Evolutionary conservation across 805 yeast genomes (phyloP).

Genomic region (Yarrowia keelungensis): DNA sequence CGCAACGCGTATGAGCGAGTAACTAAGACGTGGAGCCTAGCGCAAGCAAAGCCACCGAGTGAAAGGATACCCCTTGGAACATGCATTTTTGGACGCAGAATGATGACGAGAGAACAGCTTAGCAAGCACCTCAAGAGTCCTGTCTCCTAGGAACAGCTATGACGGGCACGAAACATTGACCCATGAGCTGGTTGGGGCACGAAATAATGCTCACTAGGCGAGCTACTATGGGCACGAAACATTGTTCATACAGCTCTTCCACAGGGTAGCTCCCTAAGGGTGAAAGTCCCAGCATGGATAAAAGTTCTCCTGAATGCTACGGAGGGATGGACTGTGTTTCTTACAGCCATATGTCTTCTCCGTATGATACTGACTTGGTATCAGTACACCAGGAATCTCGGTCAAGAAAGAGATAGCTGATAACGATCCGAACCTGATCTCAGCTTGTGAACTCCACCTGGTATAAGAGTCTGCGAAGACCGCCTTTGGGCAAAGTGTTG

Average conservation of each 20-base stretch:
- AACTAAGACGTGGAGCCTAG: constrained; percentile 2
- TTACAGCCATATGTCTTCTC: background rate
- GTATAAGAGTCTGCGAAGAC: constrained; percentile 4
- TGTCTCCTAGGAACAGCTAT: constrained; percentile 1
- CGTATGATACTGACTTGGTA: background rate
- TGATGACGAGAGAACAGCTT: background rate
- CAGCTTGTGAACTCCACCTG: background rate
- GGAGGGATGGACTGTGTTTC: background rate
- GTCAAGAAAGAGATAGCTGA: background rate
- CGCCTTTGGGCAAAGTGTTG: background rate
- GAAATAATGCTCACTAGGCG: background rate
- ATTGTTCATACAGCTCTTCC: too few relatives aligned
- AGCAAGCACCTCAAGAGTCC: background rate
- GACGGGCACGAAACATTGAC: constrained; percentile 2
- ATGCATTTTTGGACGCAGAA: constrained; percentile 1
- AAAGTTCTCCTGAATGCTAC: background rate
- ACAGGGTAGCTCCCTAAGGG: constrained; percentile 4
- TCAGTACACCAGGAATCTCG: constrained; percentile 7
- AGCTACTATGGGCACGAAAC: too few relatives aligned
- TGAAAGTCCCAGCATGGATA: constrained; percentile 3
- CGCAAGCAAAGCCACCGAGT: constrained; percentile 4
- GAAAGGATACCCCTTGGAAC: constrained; percentile 1
- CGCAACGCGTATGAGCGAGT: background rate
- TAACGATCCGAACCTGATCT: constrained; percentile 2
- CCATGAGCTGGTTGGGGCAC: constrained; percentile 1